Conservation (phyloP, 305 asterid genomes). For the Withania somnifera region DNA sequence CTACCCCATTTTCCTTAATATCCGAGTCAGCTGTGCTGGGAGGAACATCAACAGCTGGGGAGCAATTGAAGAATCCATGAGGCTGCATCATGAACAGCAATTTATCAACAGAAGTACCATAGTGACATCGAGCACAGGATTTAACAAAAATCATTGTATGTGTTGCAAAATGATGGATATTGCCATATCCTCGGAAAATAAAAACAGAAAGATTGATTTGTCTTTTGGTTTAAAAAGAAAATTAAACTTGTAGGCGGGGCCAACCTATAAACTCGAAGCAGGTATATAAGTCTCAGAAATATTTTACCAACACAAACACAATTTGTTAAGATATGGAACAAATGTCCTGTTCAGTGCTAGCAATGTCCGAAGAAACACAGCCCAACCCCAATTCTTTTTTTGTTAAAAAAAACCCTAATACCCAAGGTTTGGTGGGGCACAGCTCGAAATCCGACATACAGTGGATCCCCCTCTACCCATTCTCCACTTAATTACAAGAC, state of each 20-base stretch:
- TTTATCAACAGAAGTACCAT: background rate
- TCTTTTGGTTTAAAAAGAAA: background rate
- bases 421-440: background rate
- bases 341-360: background rate
- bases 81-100: constrained; percentile 20
- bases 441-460: background rate
- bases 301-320: background rate
- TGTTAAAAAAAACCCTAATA: background rate
- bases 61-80: constrained; percentile 34
- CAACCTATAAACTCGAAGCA: background rate
- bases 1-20: constrained; percentile 22
- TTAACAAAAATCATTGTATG: background rate
- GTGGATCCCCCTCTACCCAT: background rate
- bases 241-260: no score
- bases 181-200: background rate
- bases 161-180: background rate
- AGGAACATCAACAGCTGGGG: constrained; percentile 36
- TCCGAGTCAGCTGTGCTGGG: constrained; percentile 22
- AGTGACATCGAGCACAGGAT: background rate
- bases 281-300: background rate
- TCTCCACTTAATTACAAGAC: background rate
- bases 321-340: background rate
- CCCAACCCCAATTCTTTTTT: background rate
- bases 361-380: background rate
- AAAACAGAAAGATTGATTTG: background rate